Conservation (phyloP, 768 basidiomycete species). For the Mycena sanguinolenta region DNA sequence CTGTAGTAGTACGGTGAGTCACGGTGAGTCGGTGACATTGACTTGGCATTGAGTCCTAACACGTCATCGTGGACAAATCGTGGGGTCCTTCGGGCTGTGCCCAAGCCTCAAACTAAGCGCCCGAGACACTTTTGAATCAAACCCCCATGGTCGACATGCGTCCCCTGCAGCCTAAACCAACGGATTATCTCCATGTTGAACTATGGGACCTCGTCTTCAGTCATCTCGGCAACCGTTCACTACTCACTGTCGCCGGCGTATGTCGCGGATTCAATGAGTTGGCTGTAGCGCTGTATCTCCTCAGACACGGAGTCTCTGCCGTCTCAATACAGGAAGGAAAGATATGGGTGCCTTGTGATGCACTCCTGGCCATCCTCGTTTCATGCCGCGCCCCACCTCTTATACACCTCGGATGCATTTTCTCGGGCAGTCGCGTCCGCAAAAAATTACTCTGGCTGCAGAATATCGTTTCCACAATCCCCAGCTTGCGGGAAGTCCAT, state of each 20-base stretch:
- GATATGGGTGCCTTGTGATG: background rate
- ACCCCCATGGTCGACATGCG: too few species aligned
- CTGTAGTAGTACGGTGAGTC: too few species aligned
- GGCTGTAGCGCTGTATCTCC: background rate
- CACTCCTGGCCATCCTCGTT: background rate
- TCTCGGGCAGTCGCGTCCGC: background rate
- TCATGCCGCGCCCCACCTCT: background rate
- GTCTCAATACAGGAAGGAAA: background rate
- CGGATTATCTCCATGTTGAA: background rate
- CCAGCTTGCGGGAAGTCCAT: background rate
- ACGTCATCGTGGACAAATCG: too few species aligned
- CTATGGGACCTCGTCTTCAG: background rate
- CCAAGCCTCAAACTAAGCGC: too few species aligned
- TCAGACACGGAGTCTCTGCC: background rate
- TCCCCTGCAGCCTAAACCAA: too few species aligned
- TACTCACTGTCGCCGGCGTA: background rate
- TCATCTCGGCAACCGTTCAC: background rate
- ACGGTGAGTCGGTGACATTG: too few species aligned
- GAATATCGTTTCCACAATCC: background rate
- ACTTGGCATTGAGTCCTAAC: too few species aligned
- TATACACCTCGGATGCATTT: background rate
- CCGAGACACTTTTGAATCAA: too few species aligned
- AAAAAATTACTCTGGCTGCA: background rate
- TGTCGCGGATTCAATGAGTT: background rate
- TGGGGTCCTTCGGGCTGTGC: too few species aligned